A percentile compares a stretch with the other conserved stretches of the same genome.
phyloP scores from a whole-genome alignment of 2,329 filamentous ascomycete species.

The Cladosporium austrohemisphaericum region DNA sequence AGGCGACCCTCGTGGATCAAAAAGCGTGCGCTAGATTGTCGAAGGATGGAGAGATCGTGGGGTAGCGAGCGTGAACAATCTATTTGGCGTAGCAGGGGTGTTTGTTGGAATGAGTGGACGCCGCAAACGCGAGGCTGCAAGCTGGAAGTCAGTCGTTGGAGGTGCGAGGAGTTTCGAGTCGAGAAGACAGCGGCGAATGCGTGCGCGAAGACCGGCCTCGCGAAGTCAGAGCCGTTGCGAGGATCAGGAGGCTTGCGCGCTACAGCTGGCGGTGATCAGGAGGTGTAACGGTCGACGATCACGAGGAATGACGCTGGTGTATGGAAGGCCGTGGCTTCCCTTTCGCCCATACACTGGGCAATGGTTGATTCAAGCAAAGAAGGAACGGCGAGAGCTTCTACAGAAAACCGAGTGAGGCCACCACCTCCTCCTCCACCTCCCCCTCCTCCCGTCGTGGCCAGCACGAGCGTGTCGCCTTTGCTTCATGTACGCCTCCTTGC shows the following conservation, averaged over 20 bases:
- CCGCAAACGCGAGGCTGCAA: conserved; percentile 10
- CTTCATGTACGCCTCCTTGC: conserved; percentile 3
- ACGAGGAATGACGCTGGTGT: background rate
- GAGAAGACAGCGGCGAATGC: background rate
- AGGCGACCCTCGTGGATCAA: background rate
- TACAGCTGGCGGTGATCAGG: conserved; percentile 9
- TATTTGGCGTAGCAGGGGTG: background rate
- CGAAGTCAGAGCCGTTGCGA: conserved; percentile 4
- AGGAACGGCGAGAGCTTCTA: background rate
- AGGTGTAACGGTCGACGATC: conserved; percentile 14
- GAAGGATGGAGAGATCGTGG: background rate
- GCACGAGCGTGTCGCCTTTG: background rate
- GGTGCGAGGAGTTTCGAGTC: conserved; percentile 3
- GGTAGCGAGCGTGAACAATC: conserved; percentile 1
- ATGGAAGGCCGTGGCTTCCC: background rate
- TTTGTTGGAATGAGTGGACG: conserved; percentile 9
- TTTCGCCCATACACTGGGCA: background rate
- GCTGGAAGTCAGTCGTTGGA: background rate
- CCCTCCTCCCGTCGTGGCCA: too few relatives aligned
- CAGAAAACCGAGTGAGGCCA: too few relatives aligned
- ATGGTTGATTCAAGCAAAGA: too few relatives aligned
- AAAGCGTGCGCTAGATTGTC: background rate
- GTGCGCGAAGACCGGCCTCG: conserved; percentile 2
- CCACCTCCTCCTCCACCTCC: too few relatives aligned
- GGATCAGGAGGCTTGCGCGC: conserved; percentile 6